Conservation (phyloP, 2,329 filamentous ascomycete genomes). For the Cladosporium sp. region DNA sequence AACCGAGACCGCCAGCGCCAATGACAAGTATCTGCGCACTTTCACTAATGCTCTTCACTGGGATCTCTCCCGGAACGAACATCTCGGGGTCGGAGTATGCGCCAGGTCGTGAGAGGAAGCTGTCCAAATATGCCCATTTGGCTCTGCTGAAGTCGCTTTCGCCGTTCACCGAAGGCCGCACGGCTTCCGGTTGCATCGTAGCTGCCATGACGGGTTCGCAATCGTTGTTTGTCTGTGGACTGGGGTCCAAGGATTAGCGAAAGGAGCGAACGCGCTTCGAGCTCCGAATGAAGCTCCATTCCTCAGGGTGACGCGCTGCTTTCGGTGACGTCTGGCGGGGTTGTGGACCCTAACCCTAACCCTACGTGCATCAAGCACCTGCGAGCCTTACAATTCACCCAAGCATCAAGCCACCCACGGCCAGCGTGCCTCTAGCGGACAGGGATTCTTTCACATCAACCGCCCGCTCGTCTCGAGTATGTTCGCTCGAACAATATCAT, state of each 20-base stretch:
- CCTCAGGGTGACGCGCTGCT: background rate
- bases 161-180: conserved; percentile 20
- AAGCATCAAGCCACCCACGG: no score
- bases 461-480: background rate
- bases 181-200: conserved; percentile 16
- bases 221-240: background rate
- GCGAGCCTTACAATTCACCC: no score
- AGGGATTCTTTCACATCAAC: no score
- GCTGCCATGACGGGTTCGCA: conserved; percentile 16
- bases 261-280: background rate
- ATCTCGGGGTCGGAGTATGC: conserved; percentile 66
- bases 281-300: background rate
- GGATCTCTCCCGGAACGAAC: conserved; percentile 42
- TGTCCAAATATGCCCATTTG: conserved; percentile 70
- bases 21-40: conserved; percentile 60
- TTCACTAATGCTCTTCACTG: conserved; percentile 51
- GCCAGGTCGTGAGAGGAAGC: conserved; percentile 67
- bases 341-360: no score
- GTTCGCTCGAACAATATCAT: background rate
- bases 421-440: no score
- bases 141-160: conserved; percentile 26
- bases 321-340: no score
- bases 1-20: conserved; percentile 88
- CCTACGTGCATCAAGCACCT: no score
- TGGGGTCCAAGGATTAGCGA: background rate